Evolutionary conservation across 805 yeast genomes (phyloP).

Genomic region (Myxozyma neglecta): DNA sequence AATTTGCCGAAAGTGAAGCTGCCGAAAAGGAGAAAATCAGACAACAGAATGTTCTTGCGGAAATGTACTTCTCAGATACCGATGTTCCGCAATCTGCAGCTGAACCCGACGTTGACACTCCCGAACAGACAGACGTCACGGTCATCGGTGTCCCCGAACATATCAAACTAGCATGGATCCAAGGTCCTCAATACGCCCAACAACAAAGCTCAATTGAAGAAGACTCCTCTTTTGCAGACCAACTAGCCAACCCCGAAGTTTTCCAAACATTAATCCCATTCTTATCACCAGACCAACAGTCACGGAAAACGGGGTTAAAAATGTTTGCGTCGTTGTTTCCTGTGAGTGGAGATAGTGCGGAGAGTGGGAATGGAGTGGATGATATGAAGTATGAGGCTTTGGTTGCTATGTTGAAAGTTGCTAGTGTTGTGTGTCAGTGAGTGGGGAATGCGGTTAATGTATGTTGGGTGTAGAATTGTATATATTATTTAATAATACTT

Average conservation of each 20-base stretch:
- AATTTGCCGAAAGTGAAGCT: conserved; percentile 36
- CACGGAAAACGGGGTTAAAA: background rate
- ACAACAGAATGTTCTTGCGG: conserved; percentile 34
- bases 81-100: conserved; percentile 33
- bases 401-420: conserved; percentile 25
- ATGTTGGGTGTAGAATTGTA: background rate
- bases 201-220: background rate
- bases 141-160: conserved; percentile 19
- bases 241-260: conserved; percentile 2
- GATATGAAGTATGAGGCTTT: conserved; percentile 11
- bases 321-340: conserved; percentile 4
- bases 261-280: conserved; percentile 18
- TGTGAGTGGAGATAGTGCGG: background rate
- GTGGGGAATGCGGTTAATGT: background rate
- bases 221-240: background rate
- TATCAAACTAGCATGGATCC: conserved; percentile 12
- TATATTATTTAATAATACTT: background rate
- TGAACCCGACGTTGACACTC: conserved; percentile 33
- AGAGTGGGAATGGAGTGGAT: background rate
- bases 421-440: conserved; percentile 4
- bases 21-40: conserved; percentile 34
- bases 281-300: conserved; percentile 4
- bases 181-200: background rate
- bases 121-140: background rate
- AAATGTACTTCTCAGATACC: conserved; percentile 24